Base-by-base conservation (phyloP, 176 grass and related monocot species). In the Bothriochloa decipiens region DNA sequence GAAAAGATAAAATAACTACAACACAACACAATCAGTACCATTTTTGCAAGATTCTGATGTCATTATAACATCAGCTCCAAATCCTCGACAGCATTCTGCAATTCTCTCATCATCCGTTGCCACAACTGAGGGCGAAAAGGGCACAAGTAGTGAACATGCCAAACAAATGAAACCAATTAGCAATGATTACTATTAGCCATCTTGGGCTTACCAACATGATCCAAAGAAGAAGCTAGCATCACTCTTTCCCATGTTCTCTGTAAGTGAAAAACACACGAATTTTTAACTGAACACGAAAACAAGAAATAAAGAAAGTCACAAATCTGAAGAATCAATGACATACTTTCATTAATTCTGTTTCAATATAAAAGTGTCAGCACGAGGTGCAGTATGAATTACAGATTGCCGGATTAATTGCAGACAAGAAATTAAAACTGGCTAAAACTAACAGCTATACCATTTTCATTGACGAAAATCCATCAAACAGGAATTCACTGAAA, bases 161-260 rank as follows among this genome's bases (percentile, higher is more conserved):
- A 17, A 32, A 7, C 26, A 52, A 27, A 50, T 75, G 11, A 89
- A 62, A 52, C 11, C 6, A 36, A 14, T 67, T 27, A 14, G 58
- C 6, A 81, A 53, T 72, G 13, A 63, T 11, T 6, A 57, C 8
- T 7, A 17, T 27, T 35, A 63, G 16, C 35, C 3, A 4, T 9
- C 40, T 66, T 62, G 5, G 1, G 49, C 91, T 85, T 92, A 99
- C 93, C 91, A 84, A 96, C 87, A 89, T 87, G 85, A n/a, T 94
- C 89, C 47, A 96, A 72, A n/a, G 81, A 94, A 68, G 93, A 89
- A 41, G 96, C 93, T 80, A 92, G 65, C 85, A 86, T 96, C 62
- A 94, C 96, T 89, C 96, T 92, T 84, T 99, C 93, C 96, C 96
- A 99, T 68, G 93, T 96, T 91, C 93, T 96, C 96, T 96, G 86